These are phyloP conservation scores for Nicotiana attenuata DNA, from an alignment of 257 asterid species.

Conservation along the genomic window DNA sequence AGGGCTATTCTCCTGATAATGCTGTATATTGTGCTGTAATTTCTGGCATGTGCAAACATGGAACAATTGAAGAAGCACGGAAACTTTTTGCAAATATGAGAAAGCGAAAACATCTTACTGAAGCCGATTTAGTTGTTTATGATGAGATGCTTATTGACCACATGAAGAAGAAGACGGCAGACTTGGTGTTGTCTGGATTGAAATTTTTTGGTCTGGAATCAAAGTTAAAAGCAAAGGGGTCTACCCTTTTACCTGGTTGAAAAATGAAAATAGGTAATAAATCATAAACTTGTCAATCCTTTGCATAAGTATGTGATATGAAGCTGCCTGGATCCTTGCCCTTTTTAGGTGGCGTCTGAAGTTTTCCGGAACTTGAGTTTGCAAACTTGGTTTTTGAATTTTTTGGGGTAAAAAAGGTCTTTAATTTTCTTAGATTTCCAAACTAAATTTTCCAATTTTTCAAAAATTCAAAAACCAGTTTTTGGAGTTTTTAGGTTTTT, in stretches of 20 bases:
- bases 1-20: slow-evolving; percentile 41
- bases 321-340: background rate
- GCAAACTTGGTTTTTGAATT: background rate
- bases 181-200: slow-evolving; percentile 68
- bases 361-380: background rate
- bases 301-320: background rate
- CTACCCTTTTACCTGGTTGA: slow-evolving; percentile 45
- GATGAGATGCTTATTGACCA: slow-evolving; percentile 84
- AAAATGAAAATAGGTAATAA: slow-evolving; percentile 13
- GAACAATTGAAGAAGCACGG: slow-evolving; percentile 83
- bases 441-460: background rate
- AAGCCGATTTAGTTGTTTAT: slow-evolving; percentile 59
- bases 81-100: slow-evolving; percentile 49
- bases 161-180: slow-evolving; percentile 84
- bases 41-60: slow-evolving; percentile 79
- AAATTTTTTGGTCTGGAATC: slow-evolving; percentile 83
- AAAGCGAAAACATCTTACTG: slow-evolving; percentile 45
- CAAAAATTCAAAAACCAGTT: background rate
- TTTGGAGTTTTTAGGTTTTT: background rate
- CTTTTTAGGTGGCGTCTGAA: background rate
- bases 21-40: slow-evolving; percentile 51
- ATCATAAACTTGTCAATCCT: background rate
- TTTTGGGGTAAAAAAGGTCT: background rate
- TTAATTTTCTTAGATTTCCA: background rate
- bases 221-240: slow-evolving; percentile 64